Base-by-base conservation (phyloP, 2,329 filamentous ascomycete genomes). In the Nigrospora oryzae region DNA sequence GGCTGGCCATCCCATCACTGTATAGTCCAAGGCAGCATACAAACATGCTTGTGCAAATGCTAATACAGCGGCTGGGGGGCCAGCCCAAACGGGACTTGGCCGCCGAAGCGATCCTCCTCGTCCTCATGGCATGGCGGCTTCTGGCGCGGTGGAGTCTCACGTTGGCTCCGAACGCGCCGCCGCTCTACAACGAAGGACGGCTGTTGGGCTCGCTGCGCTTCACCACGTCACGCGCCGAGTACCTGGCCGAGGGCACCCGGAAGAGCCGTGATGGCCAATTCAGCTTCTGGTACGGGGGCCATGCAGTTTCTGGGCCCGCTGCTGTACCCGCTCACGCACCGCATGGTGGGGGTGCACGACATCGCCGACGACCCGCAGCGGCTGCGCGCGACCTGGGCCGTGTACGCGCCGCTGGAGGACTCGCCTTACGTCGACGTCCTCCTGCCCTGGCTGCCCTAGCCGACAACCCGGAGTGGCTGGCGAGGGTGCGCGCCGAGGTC, bases 361-460 rank as follows among this genome's bases (percentile, higher is more conserved):
- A 41, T 45, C 13, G 43, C 43, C 13, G 40, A 41, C 11, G 43
- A 45, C 28, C 23, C 38, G 2, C 19, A 28, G 5, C 17, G 40
- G 32, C 33, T 45, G 38, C 38, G 38, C 14, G 34, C 36, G 33
- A 45, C 43, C 10, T 45, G 38, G 43, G 28, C 16, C 13, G 43
- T 45, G 0, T 45, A 45, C n/a, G 38, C 19, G 6, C 43, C 43
- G 17, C 17, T 45, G 13, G 43, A 45, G 38, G 43, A 45, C n/a
- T 40, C 38, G 14, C 43, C 43, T 14, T 45, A 45, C n/a, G 17
- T 45, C 15, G 43, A 41, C n/a, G 16, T 45, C 38, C 32, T 45
- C 13, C 17, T 45, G 32, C 43, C 43, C 12, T 45, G 43, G 43
- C 38, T 45, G 19, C 43, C 43, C 32, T 45, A 5, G 43, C 43